phyloP scores from a whole-genome alignment of 2,329 filamentous ascomycete genomes.

The Dothiorella sarmentorum region DNA sequence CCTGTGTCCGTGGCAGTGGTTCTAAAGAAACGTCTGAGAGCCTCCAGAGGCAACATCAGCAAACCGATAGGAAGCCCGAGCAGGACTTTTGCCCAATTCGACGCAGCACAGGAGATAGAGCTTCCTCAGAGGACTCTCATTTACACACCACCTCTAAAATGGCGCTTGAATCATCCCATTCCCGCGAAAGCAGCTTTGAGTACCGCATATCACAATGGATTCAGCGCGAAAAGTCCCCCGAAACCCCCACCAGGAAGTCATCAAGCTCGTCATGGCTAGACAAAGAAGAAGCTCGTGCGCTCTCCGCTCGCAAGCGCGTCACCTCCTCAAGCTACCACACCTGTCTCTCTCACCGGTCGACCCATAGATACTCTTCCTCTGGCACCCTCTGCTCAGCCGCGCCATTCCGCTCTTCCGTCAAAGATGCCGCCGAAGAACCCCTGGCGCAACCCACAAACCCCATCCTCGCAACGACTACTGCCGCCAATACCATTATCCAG shows the following conservation, averaged over 20 bases:
- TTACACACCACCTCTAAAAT: neutral
- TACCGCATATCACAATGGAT: constrained; percentile 4
- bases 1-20: too few relatives aligned
- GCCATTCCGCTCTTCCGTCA: neutral
- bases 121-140: neutral
- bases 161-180: too few relatives aligned
- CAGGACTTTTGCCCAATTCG: too few relatives aligned
- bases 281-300: neutral
- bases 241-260: neutral
- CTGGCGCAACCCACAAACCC: too few relatives aligned
- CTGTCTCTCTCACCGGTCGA: neutral
- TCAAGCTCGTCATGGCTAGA: neutral
- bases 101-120: too few relatives aligned
- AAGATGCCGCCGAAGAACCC: too few relatives aligned
- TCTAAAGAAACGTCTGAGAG: too few relatives aligned
- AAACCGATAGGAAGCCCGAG: too few relatives aligned
- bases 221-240: neutral
- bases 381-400: neutral
- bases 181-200: neutral
- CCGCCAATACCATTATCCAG: neutral
- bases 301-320: neutral
- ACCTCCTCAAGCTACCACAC: neutral
- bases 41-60: too few relatives aligned
- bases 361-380: neutral
- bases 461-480: neutral